Conservation (phyloP, 768 basidiomycete genomes). For the Leccinum truebloodii region DNA sequence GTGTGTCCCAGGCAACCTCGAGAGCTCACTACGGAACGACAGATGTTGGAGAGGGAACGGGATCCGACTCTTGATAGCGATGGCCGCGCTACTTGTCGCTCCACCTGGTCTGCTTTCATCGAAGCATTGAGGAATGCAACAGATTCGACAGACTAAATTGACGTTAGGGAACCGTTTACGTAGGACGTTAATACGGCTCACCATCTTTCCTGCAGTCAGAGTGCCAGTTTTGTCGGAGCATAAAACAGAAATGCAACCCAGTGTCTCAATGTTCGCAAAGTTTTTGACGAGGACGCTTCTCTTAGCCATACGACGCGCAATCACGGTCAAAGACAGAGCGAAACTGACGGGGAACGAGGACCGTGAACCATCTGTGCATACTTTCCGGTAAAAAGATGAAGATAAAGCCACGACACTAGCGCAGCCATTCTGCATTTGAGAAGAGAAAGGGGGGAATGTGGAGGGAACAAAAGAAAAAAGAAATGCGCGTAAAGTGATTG, state of each 20-base stretch:
- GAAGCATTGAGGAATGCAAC: slow-evolving; percentile 38
- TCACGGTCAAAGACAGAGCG: slow-evolving; percentile 51
- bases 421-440: slow-evolving; percentile 21
- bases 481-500: slow-evolving; percentile 25
- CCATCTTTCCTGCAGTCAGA: slow-evolving; percentile 49
- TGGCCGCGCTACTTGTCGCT: not conserved
- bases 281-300: slow-evolving; percentile 50
- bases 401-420: slow-evolving; percentile 24
- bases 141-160: slow-evolving; percentile 37
- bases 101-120: slow-evolving; percentile 19
- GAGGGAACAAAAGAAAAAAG: slow-evolving; percentile 11
- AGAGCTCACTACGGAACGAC: no score
- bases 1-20: no score
- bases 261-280: slow-evolving; percentile 51
- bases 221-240: slow-evolving; percentile 58
- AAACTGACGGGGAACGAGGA: slow-evolving; percentile 36
- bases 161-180: not conserved
- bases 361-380: no score
- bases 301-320: slow-evolving; percentile 48
- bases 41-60: no score
- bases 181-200: slow-evolving; percentile 8
- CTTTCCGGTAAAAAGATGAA: slow-evolving; percentile 1
- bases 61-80: no score
- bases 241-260: slow-evolving; percentile 51
- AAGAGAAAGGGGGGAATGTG: slow-evolving; percentile 1